These are phyloP conservation scores for Wickerhamiella azyma DNA, from an alignment of 805 yeast genomes.

Conservation along the genomic window DNA sequence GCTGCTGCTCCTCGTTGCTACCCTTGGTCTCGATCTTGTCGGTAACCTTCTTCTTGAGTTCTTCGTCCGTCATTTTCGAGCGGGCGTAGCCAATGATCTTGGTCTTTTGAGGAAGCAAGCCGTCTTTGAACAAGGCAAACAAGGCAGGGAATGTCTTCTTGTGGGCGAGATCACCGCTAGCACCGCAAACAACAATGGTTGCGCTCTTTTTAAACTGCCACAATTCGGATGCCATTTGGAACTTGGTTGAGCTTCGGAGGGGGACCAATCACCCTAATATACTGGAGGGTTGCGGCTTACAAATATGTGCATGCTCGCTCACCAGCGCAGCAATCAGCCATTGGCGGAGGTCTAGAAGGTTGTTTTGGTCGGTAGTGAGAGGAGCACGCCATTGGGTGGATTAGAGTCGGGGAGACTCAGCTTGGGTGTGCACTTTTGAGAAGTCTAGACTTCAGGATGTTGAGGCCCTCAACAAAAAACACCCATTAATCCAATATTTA, in stretches of 20 bases:
- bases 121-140: conserved; percentile 43
- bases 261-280: conserved; percentile 3
- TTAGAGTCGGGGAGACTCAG: too few species aligned
- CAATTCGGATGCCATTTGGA: neutral
- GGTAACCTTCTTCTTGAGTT: conserved; percentile 52
- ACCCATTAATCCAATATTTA: too few species aligned
- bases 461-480: too few species aligned
- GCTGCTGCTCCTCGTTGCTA: conserved; percentile 28
- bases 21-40: conserved; percentile 46
- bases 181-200: conserved; percentile 21
- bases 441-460: too few species aligned
- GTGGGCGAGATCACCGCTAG: conserved; percentile 20
- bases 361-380: too few species aligned
- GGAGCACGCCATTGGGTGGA: too few species aligned
- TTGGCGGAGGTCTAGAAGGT: too few species aligned
- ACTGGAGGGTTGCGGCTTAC: conserved; percentile 7
- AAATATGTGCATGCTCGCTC: neutral
- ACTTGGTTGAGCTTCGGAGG: neutral
- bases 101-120: conserved; percentile 54
- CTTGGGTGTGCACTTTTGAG: too few species aligned
- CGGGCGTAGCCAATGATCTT: conserved; percentile 88
- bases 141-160: conserved; percentile 30
- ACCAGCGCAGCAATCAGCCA: neutral
- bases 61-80: conserved; percentile 53
- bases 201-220: conserved; percentile 9